These are phyloP conservation scores for Xylaria sp. DNA, from an alignment of 2,329 filamentous ascomycete genomes.

Conservation along the genomic window DNA sequence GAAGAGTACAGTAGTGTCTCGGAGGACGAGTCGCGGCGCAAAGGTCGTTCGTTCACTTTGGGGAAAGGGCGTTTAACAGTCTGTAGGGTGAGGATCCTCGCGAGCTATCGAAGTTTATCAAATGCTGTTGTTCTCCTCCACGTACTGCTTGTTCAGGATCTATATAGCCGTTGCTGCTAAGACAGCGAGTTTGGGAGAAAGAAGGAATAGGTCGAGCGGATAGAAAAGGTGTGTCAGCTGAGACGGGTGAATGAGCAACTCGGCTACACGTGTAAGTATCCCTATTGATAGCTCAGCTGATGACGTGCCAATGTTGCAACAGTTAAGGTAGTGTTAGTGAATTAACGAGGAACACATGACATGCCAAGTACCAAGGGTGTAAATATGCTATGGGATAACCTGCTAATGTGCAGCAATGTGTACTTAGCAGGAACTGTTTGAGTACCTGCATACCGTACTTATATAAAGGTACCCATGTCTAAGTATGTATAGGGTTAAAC, in stretches of 20 bases:
- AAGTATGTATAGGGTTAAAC: neutral
- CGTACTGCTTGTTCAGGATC: neutral
- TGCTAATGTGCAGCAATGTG: neutral
- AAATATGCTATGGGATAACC: neutral
- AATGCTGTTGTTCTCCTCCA: neutral
- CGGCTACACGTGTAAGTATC: neutral
- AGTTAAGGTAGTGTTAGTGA: no score
- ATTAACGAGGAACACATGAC: neutral
- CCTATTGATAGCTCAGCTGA: neutral
- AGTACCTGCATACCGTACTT: neutral
- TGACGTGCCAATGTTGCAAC: constrained; percentile 27
- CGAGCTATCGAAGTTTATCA: neutral
- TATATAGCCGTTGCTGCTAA: constrained; percentile 10
- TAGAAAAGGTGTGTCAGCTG: constrained; percentile 6
- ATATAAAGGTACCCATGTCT: neutral
- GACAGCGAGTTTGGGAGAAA: neutral
- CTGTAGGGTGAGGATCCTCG: constrained; percentile 1
- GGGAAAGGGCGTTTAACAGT: neutral
- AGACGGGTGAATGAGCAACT: neutral
- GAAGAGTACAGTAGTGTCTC: neutral
- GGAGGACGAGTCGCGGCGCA: neutral
- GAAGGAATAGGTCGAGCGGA: neutral
- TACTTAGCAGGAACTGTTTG: neutral
- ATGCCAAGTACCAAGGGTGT: neutral
- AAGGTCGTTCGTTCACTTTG: constrained; percentile 2